Base-by-base conservation (phyloP, 1,139 yeast genomes). In the Nakaseomyces kungkrabaensis region DNA sequence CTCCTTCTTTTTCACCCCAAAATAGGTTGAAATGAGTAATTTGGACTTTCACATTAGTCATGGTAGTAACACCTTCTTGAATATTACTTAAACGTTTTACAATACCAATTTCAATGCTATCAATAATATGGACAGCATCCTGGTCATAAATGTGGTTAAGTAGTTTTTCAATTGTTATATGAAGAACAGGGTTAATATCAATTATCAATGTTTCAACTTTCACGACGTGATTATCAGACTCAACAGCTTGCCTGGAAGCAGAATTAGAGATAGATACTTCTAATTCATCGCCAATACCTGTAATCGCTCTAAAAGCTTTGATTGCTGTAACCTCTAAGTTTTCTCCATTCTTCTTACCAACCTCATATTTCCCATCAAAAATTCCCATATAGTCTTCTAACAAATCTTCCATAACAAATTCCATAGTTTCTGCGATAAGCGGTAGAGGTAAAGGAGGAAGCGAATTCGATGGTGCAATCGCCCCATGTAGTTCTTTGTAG, bases 391-490 rank as follows among this genome's bases (percentile, higher is more conserved):
- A 54, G 9, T 58, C 58, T 2, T 56, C 55, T 5, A 72, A 65
- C 33, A 73, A 60, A 13, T 65, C 67, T 29, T 68, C 72, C 42
- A 73, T 62, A 5, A 75, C 59, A 36, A 58, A 50, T 54, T 75
- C 78, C 17, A 70, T 60, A 1, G 77, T 71, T 27, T 69, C 69
- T 6, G 64, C 60, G 13, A 73, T 75, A 26, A 87, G 55, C 0
- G 96, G 95, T 1, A 76, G 68, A 0, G 88, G 78, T 1, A 81
- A 78, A 47, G 75, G 73, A 0, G 95, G 92, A 2, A 86, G 59
- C 0, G 90, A 75, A 9, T 83, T 69, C 0, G 87, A 77, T 0
- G 89, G 81, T 11, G 73, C 66, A 13, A 82, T 73, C n/a, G 79
- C 69, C 0, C 83, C 81, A 57, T 66, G 72, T 1, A 75, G 71